Evolutionary conservation across 352 stramenopile genomes (phyloP), one percentile per base, ranked within the genome.

Genomic region (Lagenidium giganteum): DNA sequence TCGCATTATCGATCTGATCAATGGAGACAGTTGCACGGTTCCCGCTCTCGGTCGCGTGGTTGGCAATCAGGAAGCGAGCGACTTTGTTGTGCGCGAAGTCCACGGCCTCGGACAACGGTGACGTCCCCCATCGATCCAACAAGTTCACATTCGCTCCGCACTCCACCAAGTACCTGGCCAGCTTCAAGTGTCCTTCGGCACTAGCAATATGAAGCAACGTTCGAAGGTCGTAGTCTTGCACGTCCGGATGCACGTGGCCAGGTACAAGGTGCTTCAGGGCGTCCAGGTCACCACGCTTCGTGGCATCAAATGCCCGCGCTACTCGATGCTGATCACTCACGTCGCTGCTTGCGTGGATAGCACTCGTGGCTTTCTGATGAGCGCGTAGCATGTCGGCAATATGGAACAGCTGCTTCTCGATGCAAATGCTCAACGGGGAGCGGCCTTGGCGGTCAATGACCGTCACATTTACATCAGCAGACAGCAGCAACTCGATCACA

Each of bases 61-160:
- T 71, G 1, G 57, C 61, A 32, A 82, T 73, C 0, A 92, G 46
- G 21, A 83, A 86, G 17, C 72, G 67, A 3, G 80, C 80, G 11
- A 92, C 44, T 4, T 83, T 58, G 40, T 88, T 87, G 51, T 92
- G 80, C 0, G 77, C 77, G 47, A 92, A 92, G 52, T 84, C 66
- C 4, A 89, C 65, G 0, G 80, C 80, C 36, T 92, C 80, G 0
- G 77, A 81, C 13, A 92, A 51, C 3, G 80, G 63, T 1, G 80
- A 88, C 12, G 68, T 88, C 4, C 77, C 72, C 77, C 77, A 92
- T 38, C 80, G 77, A 53, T 92, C 80, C 9, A 92, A 45, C 26
- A 84, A 41, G 25, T 92, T 92, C 12, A 92, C 76, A 20, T 88
- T 87, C 3, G 77, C 77, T 1, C 74, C 77, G 16, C 70, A 82